Conservation (phyloP, 768 basidiomycete species). For the Gymnopilus dilepis region DNA sequence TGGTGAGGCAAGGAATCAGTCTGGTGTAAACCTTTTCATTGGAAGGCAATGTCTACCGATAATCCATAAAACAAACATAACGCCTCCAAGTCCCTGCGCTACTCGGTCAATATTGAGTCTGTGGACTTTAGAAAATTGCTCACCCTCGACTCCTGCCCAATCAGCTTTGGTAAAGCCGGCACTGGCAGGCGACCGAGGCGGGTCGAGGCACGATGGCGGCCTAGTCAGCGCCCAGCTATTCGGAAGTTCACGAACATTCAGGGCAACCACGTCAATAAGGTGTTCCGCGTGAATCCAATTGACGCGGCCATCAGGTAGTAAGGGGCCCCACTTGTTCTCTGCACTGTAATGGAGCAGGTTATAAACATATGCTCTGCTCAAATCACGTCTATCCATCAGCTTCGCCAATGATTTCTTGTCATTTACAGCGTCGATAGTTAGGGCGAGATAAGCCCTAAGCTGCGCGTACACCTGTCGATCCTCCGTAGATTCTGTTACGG, state of each 20-base stretch:
- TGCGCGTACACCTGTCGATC: constrained; percentile 43
- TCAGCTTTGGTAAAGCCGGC: constrained; percentile 44
- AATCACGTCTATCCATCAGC: constrained; percentile 43
- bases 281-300: constrained; percentile 72
- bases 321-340: constrained; percentile 66
- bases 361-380: constrained; percentile 65
- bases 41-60: constrained; percentile 49
- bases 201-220: constrained; percentile 58
- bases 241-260: constrained; percentile 56
- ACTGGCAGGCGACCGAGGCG: constrained; percentile 58
- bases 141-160: constrained; percentile 78
- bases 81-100: constrained; percentile 66
- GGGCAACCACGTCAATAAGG: constrained; percentile 56
- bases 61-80: constrained; percentile 81
- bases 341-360: constrained; percentile 62
- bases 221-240: constrained; percentile 37
- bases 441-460: constrained; percentile 54
- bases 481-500: constrained; percentile 17
- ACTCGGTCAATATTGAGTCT: not conserved
- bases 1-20: not conserved
- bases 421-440: constrained; percentile 43
- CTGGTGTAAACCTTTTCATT: too few species aligned
- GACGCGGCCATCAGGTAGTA: constrained; percentile 43
- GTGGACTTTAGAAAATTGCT: not conserved
- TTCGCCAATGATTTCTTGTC: constrained; percentile 33